Evolutionary conservation across 164 flowering plant species (phyloP), one percentile per base, ranked within the genome.

Genomic region (Nymphaea thermarum): DNA sequence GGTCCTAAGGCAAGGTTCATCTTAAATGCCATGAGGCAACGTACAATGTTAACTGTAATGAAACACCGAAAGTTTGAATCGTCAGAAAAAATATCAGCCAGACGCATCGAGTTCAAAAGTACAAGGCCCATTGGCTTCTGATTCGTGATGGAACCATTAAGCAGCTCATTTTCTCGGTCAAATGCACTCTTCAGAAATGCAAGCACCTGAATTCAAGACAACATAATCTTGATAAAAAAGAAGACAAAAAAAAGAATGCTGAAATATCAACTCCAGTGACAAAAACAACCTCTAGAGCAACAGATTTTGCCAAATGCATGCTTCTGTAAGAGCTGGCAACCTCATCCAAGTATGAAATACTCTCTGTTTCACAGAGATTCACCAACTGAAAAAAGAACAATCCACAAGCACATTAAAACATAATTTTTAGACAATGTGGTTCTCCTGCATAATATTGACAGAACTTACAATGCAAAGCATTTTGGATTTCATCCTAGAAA

Each of bases 321-420:
- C 88, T 86, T 74, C 76, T 69, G 15, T 92, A 84, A 51, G 83
- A 77, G 72, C 86, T 82, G 67, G 96, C 87, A 79, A 88, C 98
- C 80, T 92, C 99, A 72, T 95, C 99, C 77, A 95, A 80, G 80
- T 84, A 95, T 71, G 99, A 92, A 64, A 88, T 77, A 80, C 85
- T 92, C 74, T 95, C 99, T 42, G 90, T 87, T 79, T 95, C 98
- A 80, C 98, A 92, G 45, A 95, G 87, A 74, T 79, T 83, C 86
- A 88, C 74, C 67, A 95, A 81, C 99, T 95, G 88, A 81, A 87
- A 57, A 71, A 72, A 72, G 51, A n/a, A 62, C 42, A 65, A 68
- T 41, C 42, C 45, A 18, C 18, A 74, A 70, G 63, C 63, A 61
- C 63, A 61, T 25, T 16, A 25, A 61, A 61, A 61, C 6, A 61